These are phyloP conservation scores for Pestalotiopsis fici DNA, from an alignment of 2,329 filamentous ascomycete genomes.

Conservation along the genomic window DNA sequence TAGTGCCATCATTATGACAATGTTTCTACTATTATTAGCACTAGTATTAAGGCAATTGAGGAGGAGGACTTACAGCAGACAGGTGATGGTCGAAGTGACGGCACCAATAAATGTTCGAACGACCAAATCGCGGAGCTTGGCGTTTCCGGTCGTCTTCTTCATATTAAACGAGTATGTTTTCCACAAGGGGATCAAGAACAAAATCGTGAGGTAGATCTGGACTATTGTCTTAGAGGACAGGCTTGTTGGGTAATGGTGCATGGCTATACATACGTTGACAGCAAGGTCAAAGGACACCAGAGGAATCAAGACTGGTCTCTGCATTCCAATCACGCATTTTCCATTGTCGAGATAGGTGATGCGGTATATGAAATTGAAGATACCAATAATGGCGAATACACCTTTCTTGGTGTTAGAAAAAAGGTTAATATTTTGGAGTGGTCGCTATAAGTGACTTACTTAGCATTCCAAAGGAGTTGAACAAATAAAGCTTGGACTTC, in stretches of 20 bases:
- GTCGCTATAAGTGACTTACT: constrained; percentile 28
- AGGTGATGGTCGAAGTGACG: constrained; percentile 56
- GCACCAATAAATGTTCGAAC: constrained; percentile 62
- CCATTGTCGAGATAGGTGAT: constrained; percentile 56
- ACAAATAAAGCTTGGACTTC: constrained; percentile 60
- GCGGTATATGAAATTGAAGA: constrained; percentile 63
- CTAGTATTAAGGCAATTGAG: neutral
- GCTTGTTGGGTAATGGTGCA: neutral
- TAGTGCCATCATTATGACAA: constrained; percentile 59
- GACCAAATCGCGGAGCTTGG: neutral
- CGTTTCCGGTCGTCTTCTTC: neutral
- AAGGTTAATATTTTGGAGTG: neutral
- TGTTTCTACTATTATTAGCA: constrained; percentile 43
- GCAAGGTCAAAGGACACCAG: constrained; percentile 62
- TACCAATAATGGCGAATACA: constrained; percentile 46
- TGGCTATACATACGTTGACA: constrained; percentile 46
- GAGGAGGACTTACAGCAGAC: constrained; percentile 48
- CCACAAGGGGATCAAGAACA: constrained; percentile 62
- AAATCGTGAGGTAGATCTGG: constrained; percentile 58
- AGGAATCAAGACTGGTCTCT: constrained; percentile 58
- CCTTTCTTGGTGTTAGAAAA: constrained; percentile 22
- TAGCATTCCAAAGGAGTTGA: constrained; percentile 62
- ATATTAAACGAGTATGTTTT: constrained; percentile 2
- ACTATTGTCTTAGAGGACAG: neutral
- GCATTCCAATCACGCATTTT: constrained; percentile 63